phyloP scores from a whole-genome alignment of 805 yeast species.

The Ogataea siamensis region DNA sequence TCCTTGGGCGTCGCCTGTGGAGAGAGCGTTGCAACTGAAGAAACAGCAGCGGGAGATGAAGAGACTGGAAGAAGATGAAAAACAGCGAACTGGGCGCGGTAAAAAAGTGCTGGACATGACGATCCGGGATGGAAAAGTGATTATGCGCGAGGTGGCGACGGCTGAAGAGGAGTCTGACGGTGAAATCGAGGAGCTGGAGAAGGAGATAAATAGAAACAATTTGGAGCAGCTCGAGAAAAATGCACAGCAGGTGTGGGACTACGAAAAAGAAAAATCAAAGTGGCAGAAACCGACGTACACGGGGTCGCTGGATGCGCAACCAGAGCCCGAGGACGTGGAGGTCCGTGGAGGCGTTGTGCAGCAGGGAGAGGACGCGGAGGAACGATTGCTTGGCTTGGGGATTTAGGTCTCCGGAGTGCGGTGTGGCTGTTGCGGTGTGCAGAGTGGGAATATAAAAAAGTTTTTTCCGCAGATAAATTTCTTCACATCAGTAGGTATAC shows the following conservation, averaged over 20 bases:
- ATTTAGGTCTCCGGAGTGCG: conserved; percentile 9
- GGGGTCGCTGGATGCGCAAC: conserved; percentile 11
- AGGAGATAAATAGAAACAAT: conserved; percentile 37
- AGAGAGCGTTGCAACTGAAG: conserved; percentile 82
- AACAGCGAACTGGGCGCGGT: conserved; percentile 68
- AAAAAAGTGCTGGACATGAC: conserved; percentile 73
- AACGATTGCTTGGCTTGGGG: conserved; percentile 29
- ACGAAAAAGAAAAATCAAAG: conserved; percentile 47
- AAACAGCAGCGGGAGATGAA: conserved; percentile 77
- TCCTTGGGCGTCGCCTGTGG: conserved; percentile 84
- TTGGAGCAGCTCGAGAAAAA: conserved; percentile 31
- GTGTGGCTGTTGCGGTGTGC: conserved; percentile 18
- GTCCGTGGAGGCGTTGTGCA: conserved; percentile 27
- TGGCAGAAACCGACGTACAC: conserved; percentile 47
- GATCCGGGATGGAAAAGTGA: conserved; percentile 77
- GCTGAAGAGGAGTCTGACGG: conserved; percentile 32
- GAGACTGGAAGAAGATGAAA: conserved; percentile 57
- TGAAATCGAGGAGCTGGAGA: conserved; percentile 35
- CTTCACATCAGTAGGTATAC: conserved; percentile 77
- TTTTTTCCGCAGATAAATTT: conserved; percentile 10
- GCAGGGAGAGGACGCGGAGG: conserved; percentile 32
- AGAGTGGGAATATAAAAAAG: conserved; percentile 6
- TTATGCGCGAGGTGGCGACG: conserved; percentile 48
- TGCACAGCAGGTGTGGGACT: conserved; percentile 53
- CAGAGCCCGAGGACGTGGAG: conserved; percentile 14